Conservation (phyloP, 495 filamentous ascomycete genomes). For the Chlorociboria aeruginascens region DNA sequence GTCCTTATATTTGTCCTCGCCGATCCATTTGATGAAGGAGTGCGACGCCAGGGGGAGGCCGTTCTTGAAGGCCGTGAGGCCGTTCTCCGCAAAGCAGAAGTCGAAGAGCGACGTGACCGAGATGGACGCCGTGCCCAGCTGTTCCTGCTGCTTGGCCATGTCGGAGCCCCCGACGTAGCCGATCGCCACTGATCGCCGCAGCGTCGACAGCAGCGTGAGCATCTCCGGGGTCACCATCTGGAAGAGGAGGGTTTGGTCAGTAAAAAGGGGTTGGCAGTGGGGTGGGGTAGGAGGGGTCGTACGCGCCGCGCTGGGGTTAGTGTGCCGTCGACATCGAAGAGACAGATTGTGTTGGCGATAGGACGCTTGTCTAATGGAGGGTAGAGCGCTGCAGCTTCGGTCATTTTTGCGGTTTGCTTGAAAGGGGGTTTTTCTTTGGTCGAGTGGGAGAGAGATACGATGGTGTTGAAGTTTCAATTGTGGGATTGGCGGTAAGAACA, state of each 20-base stretch:
- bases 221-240: slow-evolving; percentile 66
- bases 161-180: slow-evolving; percentile 85
- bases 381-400: slow-evolving; percentile 27
- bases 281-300: slow-evolving; percentile 20
- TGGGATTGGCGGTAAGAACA: neutral
- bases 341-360: slow-evolving; percentile 75
- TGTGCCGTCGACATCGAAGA: slow-evolving; percentile 91
- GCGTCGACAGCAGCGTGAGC: slow-evolving; percentile 60
- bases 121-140: slow-evolving; percentile 55
- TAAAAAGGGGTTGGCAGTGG: neutral
- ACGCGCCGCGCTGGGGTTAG: slow-evolving; percentile 67
- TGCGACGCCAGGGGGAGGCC: slow-evolving; percentile 58
- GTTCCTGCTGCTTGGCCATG: slow-evolving; percentile 88
- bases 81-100: slow-evolving; percentile 94
- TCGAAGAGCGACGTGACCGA: slow-evolving; percentile 77
- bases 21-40: slow-evolving; percentile 86
- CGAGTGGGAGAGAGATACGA: neutral
- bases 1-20: slow-evolving; percentile 84
- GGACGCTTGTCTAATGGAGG: slow-evolving; percentile 71
- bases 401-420: neutral
- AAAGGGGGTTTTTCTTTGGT: neutral
- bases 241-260: neutral
- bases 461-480: neutral
- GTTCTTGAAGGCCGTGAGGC: slow-evolving; percentile 77
- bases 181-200: slow-evolving; percentile 84